Evolutionary conservation across 1,139 yeast species (phyloP).

Genomic region (Yamadazyma conglobata): DNA sequence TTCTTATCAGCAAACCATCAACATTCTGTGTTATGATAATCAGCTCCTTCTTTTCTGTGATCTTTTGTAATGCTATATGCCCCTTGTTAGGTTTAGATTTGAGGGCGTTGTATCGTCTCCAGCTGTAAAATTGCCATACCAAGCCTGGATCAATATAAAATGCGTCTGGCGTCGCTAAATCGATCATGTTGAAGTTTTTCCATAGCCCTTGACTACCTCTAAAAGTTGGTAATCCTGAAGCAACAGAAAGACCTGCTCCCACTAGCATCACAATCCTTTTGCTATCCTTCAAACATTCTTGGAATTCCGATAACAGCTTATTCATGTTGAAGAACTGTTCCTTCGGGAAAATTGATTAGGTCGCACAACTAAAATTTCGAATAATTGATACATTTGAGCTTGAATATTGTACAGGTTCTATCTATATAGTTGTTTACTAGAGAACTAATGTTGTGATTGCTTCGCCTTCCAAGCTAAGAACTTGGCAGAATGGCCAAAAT

Average conservation of each 20-base stretch:
- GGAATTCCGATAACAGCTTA: conserved; percentile 45
- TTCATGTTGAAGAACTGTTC: conserved; percentile 7
- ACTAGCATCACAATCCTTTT: conserved; percentile 67
- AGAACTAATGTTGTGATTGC: conserved; percentile 1
- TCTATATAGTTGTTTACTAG: neutral
- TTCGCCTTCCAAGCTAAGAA: conserved; percentile 63
- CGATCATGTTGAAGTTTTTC: conserved; percentile 76
- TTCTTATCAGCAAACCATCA: conserved; percentile 68
- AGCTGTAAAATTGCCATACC: conserved; percentile 86
- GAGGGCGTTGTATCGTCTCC: conserved; percentile 62
- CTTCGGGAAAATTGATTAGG: neutral
- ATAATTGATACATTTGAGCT: neutral
- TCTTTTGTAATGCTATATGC: conserved; percentile 62
- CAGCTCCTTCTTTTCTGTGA: conserved; percentile 32
- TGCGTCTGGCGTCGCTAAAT: conserved; percentile 88
- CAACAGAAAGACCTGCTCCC: conserved; percentile 81
- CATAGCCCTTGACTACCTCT: conserved; percentile 74
- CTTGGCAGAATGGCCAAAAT: conserved; percentile 65
- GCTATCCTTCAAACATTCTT: conserved; percentile 48
- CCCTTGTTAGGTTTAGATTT: conserved; percentile 70
- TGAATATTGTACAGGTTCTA: too few species aligned
- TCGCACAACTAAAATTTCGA: neutral
- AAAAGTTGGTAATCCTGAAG: conserved; percentile 75
- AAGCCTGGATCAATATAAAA: conserved; percentile 77
- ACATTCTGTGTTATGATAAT: conserved; percentile 79